Conservation (phyloP, 2,329 filamentous ascomycete species). For the Aspergillus niger region DNA sequence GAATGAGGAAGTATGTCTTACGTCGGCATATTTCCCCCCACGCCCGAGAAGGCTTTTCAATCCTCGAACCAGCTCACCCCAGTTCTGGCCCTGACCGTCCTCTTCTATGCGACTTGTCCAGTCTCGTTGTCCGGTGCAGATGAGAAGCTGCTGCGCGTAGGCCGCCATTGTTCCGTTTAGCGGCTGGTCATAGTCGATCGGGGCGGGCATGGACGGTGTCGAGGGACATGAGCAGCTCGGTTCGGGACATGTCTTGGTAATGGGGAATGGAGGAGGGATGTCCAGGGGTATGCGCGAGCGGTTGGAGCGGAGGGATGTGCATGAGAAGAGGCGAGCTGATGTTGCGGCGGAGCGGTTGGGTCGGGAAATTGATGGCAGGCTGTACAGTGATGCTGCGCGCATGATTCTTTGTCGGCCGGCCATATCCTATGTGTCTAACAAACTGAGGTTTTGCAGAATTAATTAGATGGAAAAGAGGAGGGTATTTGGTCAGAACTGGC, state of each 20-base stretch:
- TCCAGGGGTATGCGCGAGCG: slow-evolving; percentile 32
- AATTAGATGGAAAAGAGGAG: neutral
- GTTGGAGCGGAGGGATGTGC: slow-evolving; percentile 20
- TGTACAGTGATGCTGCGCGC: neutral
- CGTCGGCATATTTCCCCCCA: slow-evolving; percentile 67
- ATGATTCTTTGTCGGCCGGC: neutral
- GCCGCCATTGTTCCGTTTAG: slow-evolving; percentile 75
- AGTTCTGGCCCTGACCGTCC: slow-evolving; percentile 59
- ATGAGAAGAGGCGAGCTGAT: slow-evolving; percentile 26
- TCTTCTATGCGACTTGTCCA: slow-evolving; percentile 86
- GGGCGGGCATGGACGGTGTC: slow-evolving; percentile 68
- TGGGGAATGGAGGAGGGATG: slow-evolving; percentile 48
- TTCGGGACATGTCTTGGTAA: slow-evolving; percentile 65
- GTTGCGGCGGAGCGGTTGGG: neutral
- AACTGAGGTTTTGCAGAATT: neutral
- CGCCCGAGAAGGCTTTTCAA: slow-evolving; percentile 69
- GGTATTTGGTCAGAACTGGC: neutral
- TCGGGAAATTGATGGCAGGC: slow-evolving; percentile 1
- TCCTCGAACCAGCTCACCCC: slow-evolving; percentile 59
- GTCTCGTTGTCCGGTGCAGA: slow-evolving; percentile 77
- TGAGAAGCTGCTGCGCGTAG: slow-evolving; percentile 79
- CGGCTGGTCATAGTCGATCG: slow-evolving; percentile 70
- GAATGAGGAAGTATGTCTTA: slow-evolving; percentile 23
- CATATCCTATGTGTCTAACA: neutral
- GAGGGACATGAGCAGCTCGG: slow-evolving; percentile 75